Evolutionary conservation across 2,329 filamentous ascomycete genomes (phyloP), one percentile per base, ranked within the genome.

Genomic region (Septoria linicola): DNA sequence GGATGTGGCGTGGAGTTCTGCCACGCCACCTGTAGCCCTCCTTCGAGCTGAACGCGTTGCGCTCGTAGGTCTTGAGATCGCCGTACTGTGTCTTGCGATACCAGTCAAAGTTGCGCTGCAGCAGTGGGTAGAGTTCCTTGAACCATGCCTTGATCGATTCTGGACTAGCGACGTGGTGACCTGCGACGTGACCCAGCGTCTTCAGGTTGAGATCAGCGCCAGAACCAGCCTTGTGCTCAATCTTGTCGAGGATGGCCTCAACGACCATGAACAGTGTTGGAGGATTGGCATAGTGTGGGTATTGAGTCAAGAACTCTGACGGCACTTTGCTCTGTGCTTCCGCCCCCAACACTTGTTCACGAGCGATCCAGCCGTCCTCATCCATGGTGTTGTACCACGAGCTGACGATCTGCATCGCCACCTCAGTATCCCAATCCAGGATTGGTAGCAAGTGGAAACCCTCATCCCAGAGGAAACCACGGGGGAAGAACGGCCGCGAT

Each of bases 311-410:
- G 69, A 99, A 99, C 70, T 97, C 91, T 3, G 78, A 70, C 0
- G 93, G 93, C 1, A 99, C 93, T 72, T 96, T 97, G 78, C 87
- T 96, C 57, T 92, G 84, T 40, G 93, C 93, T 73, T 99, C 93
- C 2, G 80, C 72, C 1, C 93, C 93, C 2, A 99, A 80, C 53
- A 99, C 97, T 72, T 96, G 91, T 74, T 99, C 93, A 44, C 93
- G 86, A 2, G 85, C 89, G 66, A 99, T 97, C 93, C 93, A 99
- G 47, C 93, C 93, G 68, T 97, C 90, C 13, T 93, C 87, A 60
- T 99, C 93, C 81, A 97, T 96, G 14, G 95, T 81, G 58, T 85
- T 89, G 74, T 95, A 95, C 93, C 93, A 99, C 71, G 89, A 96
- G 73, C 87, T 88, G 56, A 97, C 81, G 59, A 99, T 89, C 57